Conservation (phyloP, 75 land plant genomes). For the Ceratopteris richardii region DNA sequence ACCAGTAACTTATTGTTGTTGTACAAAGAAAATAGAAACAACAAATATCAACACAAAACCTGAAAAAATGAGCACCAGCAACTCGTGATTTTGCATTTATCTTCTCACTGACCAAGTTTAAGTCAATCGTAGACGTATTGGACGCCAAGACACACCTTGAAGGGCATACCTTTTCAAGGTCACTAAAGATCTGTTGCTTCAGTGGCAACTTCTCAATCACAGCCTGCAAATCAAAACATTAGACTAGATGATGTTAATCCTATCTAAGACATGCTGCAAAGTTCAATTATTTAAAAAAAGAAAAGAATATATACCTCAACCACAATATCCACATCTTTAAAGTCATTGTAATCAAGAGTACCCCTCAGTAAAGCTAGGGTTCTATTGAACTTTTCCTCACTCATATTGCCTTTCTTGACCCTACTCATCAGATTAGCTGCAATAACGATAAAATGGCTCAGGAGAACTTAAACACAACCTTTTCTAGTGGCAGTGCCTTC, state of each 20-base stretch:
- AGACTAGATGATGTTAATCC: too few species aligned
- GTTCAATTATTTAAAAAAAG: too few species aligned
- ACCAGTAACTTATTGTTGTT: too few species aligned
- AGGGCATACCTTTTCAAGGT: constrained; percentile 74
- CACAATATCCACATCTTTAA: constrained; percentile 83
- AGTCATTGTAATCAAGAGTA: constrained; percentile 69
- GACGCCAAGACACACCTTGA: constrained; percentile 84
- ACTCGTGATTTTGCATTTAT: constrained; percentile 74
- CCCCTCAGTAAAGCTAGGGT: constrained; percentile 66
- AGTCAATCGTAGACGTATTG: constrained; percentile 92
- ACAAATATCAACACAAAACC: constrained; percentile 29
- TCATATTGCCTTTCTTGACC: constrained; percentile 45
- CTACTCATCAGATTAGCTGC: constrained; percentile 67
- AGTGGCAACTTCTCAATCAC: constrained; percentile 80
- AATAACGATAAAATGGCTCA: not conserved
- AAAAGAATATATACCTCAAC: constrained; percentile 58
- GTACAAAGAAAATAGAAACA: too few species aligned
- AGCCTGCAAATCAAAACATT: constrained; percentile 84
- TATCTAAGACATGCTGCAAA: too few species aligned
- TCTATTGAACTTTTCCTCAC: constrained; percentile 58
- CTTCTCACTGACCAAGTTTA: constrained; percentile 72
- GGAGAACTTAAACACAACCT: too few species aligned
- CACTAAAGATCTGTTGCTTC: constrained; percentile 82
- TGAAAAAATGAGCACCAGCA: constrained; percentile 97
- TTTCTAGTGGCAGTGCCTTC: too few species aligned